Base-by-base conservation (phyloP, 129 eudicot species). In the Flaveria ramosissima region DNA sequence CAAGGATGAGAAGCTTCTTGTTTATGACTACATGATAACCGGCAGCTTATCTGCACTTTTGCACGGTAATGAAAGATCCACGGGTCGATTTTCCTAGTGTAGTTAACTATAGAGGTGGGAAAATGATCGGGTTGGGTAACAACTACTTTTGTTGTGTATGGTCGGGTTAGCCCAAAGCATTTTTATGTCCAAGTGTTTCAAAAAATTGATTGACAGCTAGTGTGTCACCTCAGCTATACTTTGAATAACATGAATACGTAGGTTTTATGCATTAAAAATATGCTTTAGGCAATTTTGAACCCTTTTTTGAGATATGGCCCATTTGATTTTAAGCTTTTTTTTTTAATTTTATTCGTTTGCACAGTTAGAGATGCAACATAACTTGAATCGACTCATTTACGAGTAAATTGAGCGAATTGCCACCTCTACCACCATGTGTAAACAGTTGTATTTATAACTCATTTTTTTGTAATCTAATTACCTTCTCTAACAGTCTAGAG, bases 1-100 rank as follows among this genome's bases (percentile, higher is more conserved):
- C 17, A 94, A 94, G 67, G 99, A 94, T 36, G 99, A 94, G 82
- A 94, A 89, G 87, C 99, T 94, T 83, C 94, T 94, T 16, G 99
- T 94, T 42, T 89, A 81, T 20, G 97, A 91, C 59, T 89, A 87
- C 83, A 82, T 89, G 85, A 85, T 88, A 16, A 82, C 87, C 7
- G 88, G 93, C 45, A 94, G 97, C 88, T 73, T 94, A 79, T 84
- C 90, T 19, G 83, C 97, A 13, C 79, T 88, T 70, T 82, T 94
- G 82, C 97, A 91, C 36, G 97, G 98, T 94, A 87, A 39, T 81
- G 4, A 59, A 23, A 76, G 41, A 42, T 66, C 43, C 70, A 2
- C 7, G 30, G 8, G n/a, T 20, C 15, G 11, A 23, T 62, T 45
- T 56, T 66, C 23, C 2, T 51, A 9, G 19, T n/a, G 17, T 53